phyloP scores from a whole-genome alignment of 179 eudicot species.

The Silene coronaria region DNA sequence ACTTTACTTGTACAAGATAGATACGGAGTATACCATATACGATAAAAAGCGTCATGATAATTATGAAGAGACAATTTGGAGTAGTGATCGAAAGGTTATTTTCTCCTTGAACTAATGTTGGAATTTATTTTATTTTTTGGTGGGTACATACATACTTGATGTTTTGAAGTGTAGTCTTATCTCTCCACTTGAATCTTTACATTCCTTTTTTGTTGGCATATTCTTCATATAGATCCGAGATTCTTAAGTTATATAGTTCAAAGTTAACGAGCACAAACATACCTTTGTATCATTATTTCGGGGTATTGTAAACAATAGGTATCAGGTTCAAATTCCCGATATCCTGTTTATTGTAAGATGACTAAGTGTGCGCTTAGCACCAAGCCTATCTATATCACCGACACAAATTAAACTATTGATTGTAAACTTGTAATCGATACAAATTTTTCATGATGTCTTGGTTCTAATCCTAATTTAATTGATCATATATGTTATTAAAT shows the following conservation, averaged over 20 bases:
- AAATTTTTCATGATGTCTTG: too few species aligned
- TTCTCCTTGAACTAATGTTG: neutral
- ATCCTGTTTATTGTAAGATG: too few species aligned
- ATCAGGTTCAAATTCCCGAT: too few species aligned
- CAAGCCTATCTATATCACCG: too few species aligned
- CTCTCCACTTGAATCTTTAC: slow-evolving; percentile 22
- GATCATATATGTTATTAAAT: too few species aligned
- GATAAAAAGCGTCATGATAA: neutral
- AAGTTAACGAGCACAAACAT: slow-evolving; percentile 18
- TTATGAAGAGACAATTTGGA: slow-evolving; percentile 1
- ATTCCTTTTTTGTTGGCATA: slow-evolving; percentile 20
- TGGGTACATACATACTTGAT: neutral
- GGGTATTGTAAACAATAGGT: too few species aligned
- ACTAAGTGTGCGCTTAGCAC: too few species aligned
- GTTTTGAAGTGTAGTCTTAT: slow-evolving; percentile 12
- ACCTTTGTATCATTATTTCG: slow-evolving; percentile 6
- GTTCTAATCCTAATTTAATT: too few species aligned
- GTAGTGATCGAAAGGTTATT: neutral
- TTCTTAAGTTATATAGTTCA: slow-evolving; percentile 17
- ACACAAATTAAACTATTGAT: too few species aligned
- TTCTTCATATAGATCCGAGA: slow-evolving; percentile 26
- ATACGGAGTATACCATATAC: too few species aligned
- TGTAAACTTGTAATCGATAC: too few species aligned
- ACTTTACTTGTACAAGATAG: too few species aligned
- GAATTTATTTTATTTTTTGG: neutral